These are phyloP conservation scores for Sonneratia alba DNA, from an alignment of 345 rosid species.

Conservation along the genomic window DNA sequence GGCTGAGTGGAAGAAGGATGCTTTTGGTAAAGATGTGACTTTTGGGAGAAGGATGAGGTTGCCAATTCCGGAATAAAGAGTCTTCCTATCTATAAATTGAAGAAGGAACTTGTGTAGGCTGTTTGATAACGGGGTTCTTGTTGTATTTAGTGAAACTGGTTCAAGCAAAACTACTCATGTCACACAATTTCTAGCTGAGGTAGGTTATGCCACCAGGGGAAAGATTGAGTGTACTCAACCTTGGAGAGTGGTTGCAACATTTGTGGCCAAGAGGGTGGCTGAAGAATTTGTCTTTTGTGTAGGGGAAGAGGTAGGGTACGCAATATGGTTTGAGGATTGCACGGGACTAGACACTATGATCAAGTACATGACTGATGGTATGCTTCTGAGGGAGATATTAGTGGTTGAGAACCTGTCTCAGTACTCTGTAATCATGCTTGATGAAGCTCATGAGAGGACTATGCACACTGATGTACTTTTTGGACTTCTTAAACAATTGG, in stretches of 20 bases:
- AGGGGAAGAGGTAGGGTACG: constrained; percentile 84
- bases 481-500: constrained; percentile 57
- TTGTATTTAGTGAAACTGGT: constrained; percentile 82
- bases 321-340: constrained; percentile 73
- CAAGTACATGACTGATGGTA: constrained; percentile 82
- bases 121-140: constrained; percentile 71
- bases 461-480: constrained; percentile 69
- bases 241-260: constrained; percentile 77
- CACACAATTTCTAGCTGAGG: constrained; percentile 74
- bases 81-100: constrained; percentile 82
- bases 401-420: constrained; percentile 51
- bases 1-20: constrained; percentile 97
- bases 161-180: constrained; percentile 84
- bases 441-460: constrained; percentile 78
- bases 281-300: constrained; percentile 83
- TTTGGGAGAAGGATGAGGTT: constrained; percentile 80
- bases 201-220: constrained; percentile 64
- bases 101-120: constrained; percentile 81
- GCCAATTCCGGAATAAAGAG: constrained; percentile 82
- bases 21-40: constrained; percentile 65
- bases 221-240: constrained; percentile 88
- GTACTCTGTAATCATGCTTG: constrained; percentile 61
- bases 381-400: constrained; percentile 67
- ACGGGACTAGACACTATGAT: constrained; percentile 81
- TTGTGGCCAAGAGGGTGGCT: constrained; percentile 85